These are phyloP conservation scores for Eugenia klotzschiana DNA, from an alignment of 441 rosid genomes.

Conservation along the genomic window DNA sequence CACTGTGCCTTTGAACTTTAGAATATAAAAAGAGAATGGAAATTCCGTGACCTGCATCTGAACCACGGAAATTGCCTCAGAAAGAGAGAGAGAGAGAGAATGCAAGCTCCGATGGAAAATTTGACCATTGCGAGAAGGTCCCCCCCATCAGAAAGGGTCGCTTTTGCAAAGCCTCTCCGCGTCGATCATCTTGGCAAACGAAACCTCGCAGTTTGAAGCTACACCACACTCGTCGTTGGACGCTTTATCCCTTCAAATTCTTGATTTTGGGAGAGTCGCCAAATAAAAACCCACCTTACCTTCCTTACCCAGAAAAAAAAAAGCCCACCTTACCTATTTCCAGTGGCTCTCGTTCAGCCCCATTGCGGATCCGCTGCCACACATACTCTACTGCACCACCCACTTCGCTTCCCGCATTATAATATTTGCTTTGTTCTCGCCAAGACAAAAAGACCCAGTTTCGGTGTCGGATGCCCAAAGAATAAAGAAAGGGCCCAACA, in stretches of 20 bases:
- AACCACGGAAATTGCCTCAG: too few species aligned
- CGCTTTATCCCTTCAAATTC: slow-evolving; percentile 21
- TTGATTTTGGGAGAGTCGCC: neutral
- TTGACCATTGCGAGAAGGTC: neutral
- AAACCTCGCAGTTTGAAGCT: slow-evolving; percentile 19
- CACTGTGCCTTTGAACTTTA: too few species aligned
- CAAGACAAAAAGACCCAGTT: neutral
- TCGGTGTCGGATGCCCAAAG: neutral
- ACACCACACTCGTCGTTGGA: slow-evolving; percentile 28
- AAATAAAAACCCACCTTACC: slow-evolving; percentile 1
- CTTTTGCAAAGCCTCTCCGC: neutral
- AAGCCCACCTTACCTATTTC: slow-evolving; percentile 6
- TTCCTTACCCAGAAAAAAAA: too few species aligned
- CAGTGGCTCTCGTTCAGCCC: slow-evolving; percentile 25
- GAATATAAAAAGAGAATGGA: too few species aligned
- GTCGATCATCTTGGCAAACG: slow-evolving; percentile 5
- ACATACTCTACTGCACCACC: neutral
- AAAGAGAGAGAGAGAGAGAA: too few species aligned
- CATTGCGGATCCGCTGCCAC: slow-evolving; percentile 5
- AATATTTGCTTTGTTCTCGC: neutral
- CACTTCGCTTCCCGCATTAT: neutral
- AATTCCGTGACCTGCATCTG: too few species aligned
- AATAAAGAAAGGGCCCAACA: neutral
- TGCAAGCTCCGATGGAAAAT: neutral
- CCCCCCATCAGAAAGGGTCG: neutral